These are phyloP conservation scores for Bipolaris victoriae DNA, from an alignment of 2,329 filamentous ascomycete species.

Conservation along the genomic window DNA sequence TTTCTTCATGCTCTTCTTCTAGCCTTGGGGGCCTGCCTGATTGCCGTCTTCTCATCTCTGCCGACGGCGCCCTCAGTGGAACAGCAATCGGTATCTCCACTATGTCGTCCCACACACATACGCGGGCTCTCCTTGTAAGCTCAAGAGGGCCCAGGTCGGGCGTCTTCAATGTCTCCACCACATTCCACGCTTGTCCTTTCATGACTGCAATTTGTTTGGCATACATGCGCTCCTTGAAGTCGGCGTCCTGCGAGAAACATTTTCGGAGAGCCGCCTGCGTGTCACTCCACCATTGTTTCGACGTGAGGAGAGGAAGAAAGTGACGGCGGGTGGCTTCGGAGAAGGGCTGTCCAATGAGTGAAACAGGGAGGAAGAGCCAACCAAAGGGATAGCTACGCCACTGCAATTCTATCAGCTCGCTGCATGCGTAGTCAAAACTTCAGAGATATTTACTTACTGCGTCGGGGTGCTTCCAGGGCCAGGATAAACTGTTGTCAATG, in stretches of 20 bases:
- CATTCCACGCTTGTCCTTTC: slow-evolving; percentile 99
- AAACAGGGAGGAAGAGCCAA: slow-evolving; percentile 96
- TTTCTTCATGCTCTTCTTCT: slow-evolving; percentile 73
- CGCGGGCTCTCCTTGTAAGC: slow-evolving; percentile 84
- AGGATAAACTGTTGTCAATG: slow-evolving; percentile 97
- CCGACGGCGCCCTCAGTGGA: slow-evolving; percentile 81
- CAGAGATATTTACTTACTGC: slow-evolving; percentile 60
- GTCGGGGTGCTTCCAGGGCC: slow-evolving; percentile 99
- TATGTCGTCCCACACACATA: slow-evolving; percentile 97
- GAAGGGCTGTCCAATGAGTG: slow-evolving; percentile 93
- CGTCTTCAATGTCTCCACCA: slow-evolving; percentile 94
- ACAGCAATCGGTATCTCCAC: slow-evolving; percentile 96
- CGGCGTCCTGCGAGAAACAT: slow-evolving; percentile 88
- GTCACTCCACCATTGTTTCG: slow-evolving; percentile 95
- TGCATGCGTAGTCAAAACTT: background rate
- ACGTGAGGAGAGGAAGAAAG: slow-evolving; percentile 94
- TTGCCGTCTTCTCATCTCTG: slow-evolving; percentile 77
- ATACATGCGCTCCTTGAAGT: slow-evolving; percentile 99
- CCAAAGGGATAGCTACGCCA: slow-evolving; percentile 93
- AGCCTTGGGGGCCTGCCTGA: slow-evolving; percentile 29
- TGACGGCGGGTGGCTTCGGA: slow-evolving; percentile 92
- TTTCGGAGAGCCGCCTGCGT: slow-evolving; percentile 85
- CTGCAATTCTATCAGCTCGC: slow-evolving; percentile 44
- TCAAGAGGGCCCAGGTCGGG: slow-evolving; percentile 91
- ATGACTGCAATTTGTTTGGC: slow-evolving; percentile 97